Evolutionary conservation across 441 rosid genomes (phyloP), one percentile per base, ranked within the genome.

Genomic region (Erodium moschatum): DNA sequence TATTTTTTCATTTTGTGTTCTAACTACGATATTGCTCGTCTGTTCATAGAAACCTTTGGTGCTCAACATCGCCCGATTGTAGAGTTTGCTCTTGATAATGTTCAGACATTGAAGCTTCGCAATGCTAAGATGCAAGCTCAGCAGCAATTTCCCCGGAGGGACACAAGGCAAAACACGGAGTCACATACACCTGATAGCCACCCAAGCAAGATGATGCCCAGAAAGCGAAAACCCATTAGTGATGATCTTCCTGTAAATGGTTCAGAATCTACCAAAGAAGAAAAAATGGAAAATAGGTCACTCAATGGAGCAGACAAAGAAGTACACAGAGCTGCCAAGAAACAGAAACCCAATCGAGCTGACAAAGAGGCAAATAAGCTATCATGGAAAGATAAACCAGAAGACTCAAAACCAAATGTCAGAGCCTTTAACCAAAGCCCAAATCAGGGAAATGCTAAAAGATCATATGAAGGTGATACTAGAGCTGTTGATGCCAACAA

Each of bases 71-170:
- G 96, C 27, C 97, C 93, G 1, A 83, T 91, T 65, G 86, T 89
- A 74, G 97, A 85, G 79, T 93, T 93, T 62, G 92, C 93, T 68
- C 79, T 93, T 21, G 89, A 89, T 73, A 83, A 91, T 82, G 87
- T 89, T 70, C 88, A 84, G 74, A 87, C 81, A 61, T 67, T 91
- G 87, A 89, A 84, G 86, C 74, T 83, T 40, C 84, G 89, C 50
- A 38, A 38, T 38, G 65, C 65, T 29, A 61, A 61, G 35, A 21
- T 61, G n/a, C 38, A 29, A 46, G 81, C 82, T 58, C 86, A 78
- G 77, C 73, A 77, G 40, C 72, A 73, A 31, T 75, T 69, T 48
- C 86, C 65, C 70, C 71, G 58, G 40, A 67, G 75, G 50, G 72
- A 77, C 70, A 64, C 52, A 61, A 74, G 66, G 65, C 76, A 44